Evolutionary conservation across 176 grass and related monocot species (phyloP), one percentile per base, ranked within the genome.

Genomic region (Carex cristatella): DNA sequence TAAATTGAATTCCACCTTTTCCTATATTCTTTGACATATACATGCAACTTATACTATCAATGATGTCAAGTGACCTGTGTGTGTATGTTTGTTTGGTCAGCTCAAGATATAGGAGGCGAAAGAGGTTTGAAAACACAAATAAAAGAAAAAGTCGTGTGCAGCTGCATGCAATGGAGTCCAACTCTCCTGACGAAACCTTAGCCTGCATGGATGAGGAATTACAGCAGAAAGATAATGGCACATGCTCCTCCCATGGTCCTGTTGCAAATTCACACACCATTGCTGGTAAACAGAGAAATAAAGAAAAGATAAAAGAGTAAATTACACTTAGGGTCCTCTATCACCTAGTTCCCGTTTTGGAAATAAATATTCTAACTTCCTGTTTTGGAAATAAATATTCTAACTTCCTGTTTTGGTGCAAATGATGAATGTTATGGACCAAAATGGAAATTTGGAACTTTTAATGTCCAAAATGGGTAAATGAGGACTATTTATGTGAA

Each of bases 81-180:
- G 18, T 57, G 48, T 15, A 28, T 78, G 51, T 78, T 32, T 78
- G 51, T 33, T 78, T 23, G 74, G 51, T 78, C 88, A 99, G 96
- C 65, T 94, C 96, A 60, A 99, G 72, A 37, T 89, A 90, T 61
- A 99, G 90, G 71, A 94, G 81, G 73, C 80, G 77, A 85, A 91
- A 81, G 87, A 92, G 87, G 79, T 86, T 58, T 28, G 82, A 85
- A 85, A 82, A 33, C 38, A 79, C 51, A 75, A 82, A 79, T 88
- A 83, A 87, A 51, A 90, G 75, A 72, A 89, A 80, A 76, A 89
- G 63, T 72, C 86, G 91, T 87, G 91, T 89, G n/a, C 93, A 99
- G 88, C 89, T 89, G 83, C 88, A 90, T 85, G 78, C 90, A 85
- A 69, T 90, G 80, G 91, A 94, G 86, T 86, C 91, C 63, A 86